phyloP scores from a whole-genome alignment of 352 stramenopile species.

The Saprolegnia parasitica region DNA sequence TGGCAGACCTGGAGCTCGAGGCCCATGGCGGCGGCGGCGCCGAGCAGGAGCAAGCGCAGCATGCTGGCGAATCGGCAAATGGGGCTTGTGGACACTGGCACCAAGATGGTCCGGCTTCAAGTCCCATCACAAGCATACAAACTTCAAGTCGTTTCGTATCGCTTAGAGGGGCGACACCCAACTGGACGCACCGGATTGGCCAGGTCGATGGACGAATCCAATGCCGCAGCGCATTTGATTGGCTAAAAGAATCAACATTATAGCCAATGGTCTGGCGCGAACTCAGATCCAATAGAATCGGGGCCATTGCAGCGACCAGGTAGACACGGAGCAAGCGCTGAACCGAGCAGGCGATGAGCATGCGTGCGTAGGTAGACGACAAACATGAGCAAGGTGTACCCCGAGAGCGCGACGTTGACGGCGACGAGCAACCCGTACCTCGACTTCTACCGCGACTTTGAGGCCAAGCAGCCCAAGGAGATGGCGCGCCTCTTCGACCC shows the following conservation, averaged over 20 bases:
- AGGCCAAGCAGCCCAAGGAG: slow-evolving; percentile 47
- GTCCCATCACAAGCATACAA: not conserved
- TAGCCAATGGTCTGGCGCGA: not conserved
- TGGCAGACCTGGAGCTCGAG: not conserved
- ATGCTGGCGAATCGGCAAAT: not conserved
- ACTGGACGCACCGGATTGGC: not conserved
- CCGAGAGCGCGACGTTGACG: slow-evolving; percentile 38
- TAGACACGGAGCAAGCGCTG: no score
- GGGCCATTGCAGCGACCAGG: not conserved
- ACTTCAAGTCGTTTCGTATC: no score
- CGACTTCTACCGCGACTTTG: slow-evolving; percentile 70
- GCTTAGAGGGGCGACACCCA: not conserved
- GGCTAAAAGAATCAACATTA: not conserved
- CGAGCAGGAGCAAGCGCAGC: not conserved
- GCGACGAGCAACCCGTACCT: slow-evolving; percentile 75
- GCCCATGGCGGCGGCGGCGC: no score
- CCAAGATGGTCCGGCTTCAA: not conserved
- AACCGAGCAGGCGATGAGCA: no score
- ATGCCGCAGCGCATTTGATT: not conserved
- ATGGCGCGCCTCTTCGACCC: slow-evolving; percentile 71
- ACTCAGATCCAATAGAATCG: not conserved
- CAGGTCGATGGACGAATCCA: not conserved
- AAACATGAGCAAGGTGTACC: slow-evolving; percentile 11
- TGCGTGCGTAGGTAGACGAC: no score
- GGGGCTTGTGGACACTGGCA: not conserved